A percentile compares a stretch with the other conserved stretches of the same genome.
Evolutionary conservation across 2,329 filamentous ascomycete genomes (phyloP).

Genomic region (Ophiostoma himal-ulmi): DNA sequence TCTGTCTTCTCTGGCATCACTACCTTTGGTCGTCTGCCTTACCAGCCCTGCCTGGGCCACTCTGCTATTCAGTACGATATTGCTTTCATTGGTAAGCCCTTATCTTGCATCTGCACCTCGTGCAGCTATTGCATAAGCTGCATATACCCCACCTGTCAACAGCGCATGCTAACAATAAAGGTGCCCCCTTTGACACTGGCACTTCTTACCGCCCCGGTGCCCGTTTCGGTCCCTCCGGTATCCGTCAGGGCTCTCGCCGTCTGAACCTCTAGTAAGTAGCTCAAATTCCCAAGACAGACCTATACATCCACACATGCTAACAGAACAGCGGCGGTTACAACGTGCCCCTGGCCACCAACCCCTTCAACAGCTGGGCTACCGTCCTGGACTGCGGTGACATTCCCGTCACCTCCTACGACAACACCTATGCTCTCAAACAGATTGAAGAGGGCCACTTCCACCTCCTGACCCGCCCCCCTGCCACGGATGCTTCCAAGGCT

Average conservation of each 20-base stretch:
- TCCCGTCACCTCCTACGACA: constrained; percentile 82
- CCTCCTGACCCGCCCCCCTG: constrained; percentile 64
- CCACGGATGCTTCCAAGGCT: constrained; percentile 59
- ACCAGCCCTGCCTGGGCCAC: constrained; percentile 68
- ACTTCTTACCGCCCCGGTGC: constrained; percentile 81
- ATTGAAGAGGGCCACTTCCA: constrained; percentile 80
- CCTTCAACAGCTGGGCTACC: constrained; percentile 74
- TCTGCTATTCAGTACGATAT: constrained; percentile 71
- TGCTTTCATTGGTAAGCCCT: constrained; percentile 65
- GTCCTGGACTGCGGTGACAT: constrained; percentile 81
- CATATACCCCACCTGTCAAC: background rate
- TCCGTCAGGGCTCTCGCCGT: constrained; percentile 77
- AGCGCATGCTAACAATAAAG: constrained; percentile 36
- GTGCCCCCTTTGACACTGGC: constrained; percentile 78
- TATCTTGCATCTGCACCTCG: background rate
- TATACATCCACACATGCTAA: constrained; percentile 25
- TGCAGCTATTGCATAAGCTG: background rate
- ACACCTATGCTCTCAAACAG: constrained; percentile 72
- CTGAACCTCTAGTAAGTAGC: constrained; percentile 75
- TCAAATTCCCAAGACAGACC: background rate
- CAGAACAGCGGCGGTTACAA: constrained; percentile 73
- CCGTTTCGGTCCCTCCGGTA: constrained; percentile 76
- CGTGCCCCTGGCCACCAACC: constrained; percentile 71
- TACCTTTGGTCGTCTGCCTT: constrained; percentile 74
- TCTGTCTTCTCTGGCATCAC: constrained; percentile 85